phyloP scores from a whole-genome alignment of 192 early-diverging fungal species.

The Oehlia diaphana region DNA sequence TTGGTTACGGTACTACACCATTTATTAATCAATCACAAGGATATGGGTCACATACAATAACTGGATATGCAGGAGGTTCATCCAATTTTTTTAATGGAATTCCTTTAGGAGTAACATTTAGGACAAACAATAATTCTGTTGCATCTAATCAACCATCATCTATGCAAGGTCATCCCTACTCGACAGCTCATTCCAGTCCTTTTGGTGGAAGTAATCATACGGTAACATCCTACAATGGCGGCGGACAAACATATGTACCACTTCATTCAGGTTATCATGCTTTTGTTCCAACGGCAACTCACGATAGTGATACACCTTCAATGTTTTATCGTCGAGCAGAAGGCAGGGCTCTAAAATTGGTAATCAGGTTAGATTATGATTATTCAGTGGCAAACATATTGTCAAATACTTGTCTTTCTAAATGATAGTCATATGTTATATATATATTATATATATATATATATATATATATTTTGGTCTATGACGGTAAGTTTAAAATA shows the following conservation, averaged over 20 bases:
- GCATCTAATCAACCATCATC: neutral
- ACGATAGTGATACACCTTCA: neutral
- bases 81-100: neutral
- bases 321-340: neutral
- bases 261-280: neutral
- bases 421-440: neutral
- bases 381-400: slow-evolving; percentile 9
- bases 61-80: neutral
- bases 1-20: neutral
- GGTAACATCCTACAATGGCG: neutral
- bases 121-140: slow-evolving; percentile 1
- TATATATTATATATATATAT: neutral
- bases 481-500: neutral
- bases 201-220: neutral
- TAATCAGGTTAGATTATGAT: slow-evolving; percentile 2
- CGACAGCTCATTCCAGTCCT: neutral
- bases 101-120: neutral
- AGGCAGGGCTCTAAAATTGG: neutral
- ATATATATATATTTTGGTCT: neutral
- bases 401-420: slow-evolving; percentile 14
- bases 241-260: neutral
- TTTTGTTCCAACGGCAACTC: neutral
- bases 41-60: neutral
- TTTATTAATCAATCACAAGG: neutral
- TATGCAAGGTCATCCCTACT: neutral